phyloP scores from a whole-genome alignment of 352 stramenopile genomes.

The Phytophthora nicotianae region DNA sequence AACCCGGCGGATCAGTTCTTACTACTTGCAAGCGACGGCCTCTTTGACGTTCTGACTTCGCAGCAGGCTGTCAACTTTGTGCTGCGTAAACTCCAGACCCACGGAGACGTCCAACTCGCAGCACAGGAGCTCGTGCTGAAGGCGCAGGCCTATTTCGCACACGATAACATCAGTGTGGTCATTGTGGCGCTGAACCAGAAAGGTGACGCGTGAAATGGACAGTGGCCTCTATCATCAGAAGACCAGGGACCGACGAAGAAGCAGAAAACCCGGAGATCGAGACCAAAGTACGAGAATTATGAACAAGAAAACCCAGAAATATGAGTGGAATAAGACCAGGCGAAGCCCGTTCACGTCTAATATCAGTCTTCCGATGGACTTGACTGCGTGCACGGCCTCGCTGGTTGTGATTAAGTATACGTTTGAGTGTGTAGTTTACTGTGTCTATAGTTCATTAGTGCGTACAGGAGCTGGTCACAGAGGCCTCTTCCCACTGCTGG shows the following conservation, averaged over 20 bases:
- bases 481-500: slow-evolving; percentile 26
- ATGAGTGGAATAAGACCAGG: slow-evolving; percentile 12
- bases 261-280: slow-evolving; percentile 14
- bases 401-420: slow-evolving; percentile 21
- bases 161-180: slow-evolving; percentile 92
- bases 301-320: slow-evolving; percentile 4
- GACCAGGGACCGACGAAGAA: slow-evolving; percentile 34
- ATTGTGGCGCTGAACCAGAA: slow-evolving; percentile 87
- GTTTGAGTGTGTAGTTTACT: slow-evolving; percentile 17
- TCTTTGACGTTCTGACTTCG: slow-evolving; percentile 92
- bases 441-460: slow-evolving; percentile 10
- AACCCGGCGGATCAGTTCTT: slow-evolving; percentile 85
- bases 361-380: slow-evolving; percentile 35
- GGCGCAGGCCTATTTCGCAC: slow-evolving; percentile 87
- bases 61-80: slow-evolving; percentile 93
- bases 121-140: slow-evolving; percentile 89
- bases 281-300: slow-evolving; percentile 4
- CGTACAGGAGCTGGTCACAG: not conserved
- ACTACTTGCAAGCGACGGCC: slow-evolving; percentile 90
- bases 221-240: slow-evolving; percentile 25
- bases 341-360: not conserved
- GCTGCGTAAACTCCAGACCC: slow-evolving; percentile 81
- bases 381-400: not conserved
- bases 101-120: slow-evolving; percentile 90
- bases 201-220: slow-evolving; percentile 38